Percentiles rank a stretch among this genome's conserved stretches.
Evolutionary conservation across 495 filamentous ascomycete genomes (phyloP).

Genomic region (Physcia stellaris): DNA sequence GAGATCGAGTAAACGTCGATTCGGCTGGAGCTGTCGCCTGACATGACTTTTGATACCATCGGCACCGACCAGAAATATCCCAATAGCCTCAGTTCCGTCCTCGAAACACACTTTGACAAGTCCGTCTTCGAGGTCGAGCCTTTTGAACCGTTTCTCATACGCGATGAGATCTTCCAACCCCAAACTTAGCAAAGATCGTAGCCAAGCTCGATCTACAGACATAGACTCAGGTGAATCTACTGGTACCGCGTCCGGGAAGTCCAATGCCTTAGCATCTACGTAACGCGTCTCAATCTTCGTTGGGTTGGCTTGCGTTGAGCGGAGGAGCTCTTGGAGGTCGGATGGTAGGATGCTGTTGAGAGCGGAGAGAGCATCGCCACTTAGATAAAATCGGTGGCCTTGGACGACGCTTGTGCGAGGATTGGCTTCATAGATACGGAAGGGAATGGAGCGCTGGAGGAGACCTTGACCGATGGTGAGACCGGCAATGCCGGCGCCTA

Average conservation of each 20-base stretch:
- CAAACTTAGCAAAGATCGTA: constrained; percentile 18
- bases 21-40: constrained; percentile 27
- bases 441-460: background rate
- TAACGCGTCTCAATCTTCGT: too few relatives aligned
- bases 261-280: too few relatives aligned
- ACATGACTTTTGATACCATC: constrained; percentile 32
- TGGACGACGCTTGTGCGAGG: background rate
- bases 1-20: constrained; percentile 26
- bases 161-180: constrained; percentile 22
- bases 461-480: background rate
- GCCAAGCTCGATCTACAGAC: constrained; percentile 16
- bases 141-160: constrained; percentile 26
- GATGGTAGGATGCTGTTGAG: background rate
- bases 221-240: too few relatives aligned
- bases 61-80: constrained; percentile 30
- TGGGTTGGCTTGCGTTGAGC: too few relatives aligned
- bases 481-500: background rate
- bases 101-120: constrained; percentile 22
- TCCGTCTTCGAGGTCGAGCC: constrained; percentile 18
- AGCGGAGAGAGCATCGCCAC: background rate
- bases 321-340: too few relatives aligned
- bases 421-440: background rate
- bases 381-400: background rate
- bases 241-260: too few relatives aligned
- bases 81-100: constrained; percentile 19